phyloP scores from a whole-genome alignment of 148 eudicot genomes.

The Amaranthus palmeri region DNA sequence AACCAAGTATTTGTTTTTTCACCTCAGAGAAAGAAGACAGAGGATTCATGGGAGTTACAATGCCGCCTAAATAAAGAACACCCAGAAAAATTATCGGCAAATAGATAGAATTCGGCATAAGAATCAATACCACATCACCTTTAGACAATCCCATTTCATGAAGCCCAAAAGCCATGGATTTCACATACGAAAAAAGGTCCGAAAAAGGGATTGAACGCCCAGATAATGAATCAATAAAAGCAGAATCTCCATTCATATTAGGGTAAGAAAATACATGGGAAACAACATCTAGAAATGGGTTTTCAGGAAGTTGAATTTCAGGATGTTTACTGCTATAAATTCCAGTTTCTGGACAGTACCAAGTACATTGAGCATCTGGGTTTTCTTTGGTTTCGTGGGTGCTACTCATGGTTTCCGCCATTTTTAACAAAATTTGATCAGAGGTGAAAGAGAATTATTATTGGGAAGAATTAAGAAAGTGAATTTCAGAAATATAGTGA shows the following conservation, averaged over 20 bases:
- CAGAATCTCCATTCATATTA: slow-evolving; percentile 37
- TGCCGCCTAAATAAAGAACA: slow-evolving; percentile 60
- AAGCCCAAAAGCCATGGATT: slow-evolving; percentile 64
- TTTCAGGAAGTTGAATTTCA: slow-evolving; percentile 43
- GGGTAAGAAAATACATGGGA: slow-evolving; percentile 63
- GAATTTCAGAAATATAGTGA: no score
- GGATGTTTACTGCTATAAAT: slow-evolving; percentile 59
- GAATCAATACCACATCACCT: slow-evolving; percentile 74
- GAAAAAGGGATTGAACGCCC: slow-evolving; percentile 57
- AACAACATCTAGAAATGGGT: slow-evolving; percentile 68
- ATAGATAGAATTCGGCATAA: slow-evolving; percentile 66
- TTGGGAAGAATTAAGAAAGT: no score
- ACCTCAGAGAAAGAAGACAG: slow-evolving; percentile 58
- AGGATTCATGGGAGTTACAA: slow-evolving; percentile 75
- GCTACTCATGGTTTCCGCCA: slow-evolving; percentile 22
- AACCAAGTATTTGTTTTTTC: slow-evolving; percentile 49
- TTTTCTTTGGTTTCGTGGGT: slow-evolving; percentile 10
- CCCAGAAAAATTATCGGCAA: slow-evolving; percentile 62
- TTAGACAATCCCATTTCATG: slow-evolving; percentile 52
- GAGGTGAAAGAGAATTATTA: no score
- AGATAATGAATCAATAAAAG: slow-evolving; percentile 59
- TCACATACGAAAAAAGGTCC: slow-evolving; percentile 41
- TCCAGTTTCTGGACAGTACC: slow-evolving; percentile 58
- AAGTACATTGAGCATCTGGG: slow-evolving; percentile 19
- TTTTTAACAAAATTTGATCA: neutral